Evolutionary conservation across 1,139 yeast genomes (phyloP).

Genomic region (Hansenula sp.): DNA sequence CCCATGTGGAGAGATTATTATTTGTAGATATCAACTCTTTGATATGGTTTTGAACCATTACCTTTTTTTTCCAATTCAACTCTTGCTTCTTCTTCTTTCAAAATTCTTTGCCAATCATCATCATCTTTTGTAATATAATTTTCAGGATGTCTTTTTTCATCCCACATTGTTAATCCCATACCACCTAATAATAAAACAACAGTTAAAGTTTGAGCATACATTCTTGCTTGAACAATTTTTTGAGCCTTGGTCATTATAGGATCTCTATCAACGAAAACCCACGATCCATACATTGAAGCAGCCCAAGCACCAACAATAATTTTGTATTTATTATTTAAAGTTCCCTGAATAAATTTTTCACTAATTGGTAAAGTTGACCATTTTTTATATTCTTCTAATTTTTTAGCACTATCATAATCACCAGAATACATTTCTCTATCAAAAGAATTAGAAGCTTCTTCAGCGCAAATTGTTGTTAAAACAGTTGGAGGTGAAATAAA

Average conservation of each 20-base stretch:
- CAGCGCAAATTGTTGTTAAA: slow-evolving; percentile 52
- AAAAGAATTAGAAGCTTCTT: slow-evolving; percentile 51
- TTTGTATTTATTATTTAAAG: slow-evolving; percentile 64
- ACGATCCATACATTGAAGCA: slow-evolving; percentile 78
- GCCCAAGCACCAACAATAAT: slow-evolving; percentile 83
- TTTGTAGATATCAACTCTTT: slow-evolving; percentile 23
- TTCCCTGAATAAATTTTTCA: slow-evolving; percentile 42
- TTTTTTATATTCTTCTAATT: slow-evolving; percentile 43
- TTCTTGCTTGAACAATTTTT: slow-evolving; percentile 89
- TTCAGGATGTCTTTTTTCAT: slow-evolving; percentile 46
- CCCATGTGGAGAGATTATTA: not conserved
- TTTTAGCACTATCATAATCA: slow-evolving; percentile 29
- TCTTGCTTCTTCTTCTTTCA: slow-evolving; percentile 31
- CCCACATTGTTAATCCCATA: slow-evolving; percentile 58
- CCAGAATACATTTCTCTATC: slow-evolving; percentile 45
- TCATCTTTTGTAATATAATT: slow-evolving; percentile 31
- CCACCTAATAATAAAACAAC: slow-evolving; percentile 61
- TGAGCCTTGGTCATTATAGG: slow-evolving; percentile 75
- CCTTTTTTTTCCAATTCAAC: slow-evolving; percentile 4
- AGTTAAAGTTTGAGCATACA: slow-evolving; percentile 86
- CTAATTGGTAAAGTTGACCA: slow-evolving; percentile 44
- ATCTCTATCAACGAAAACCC: slow-evolving; percentile 73
- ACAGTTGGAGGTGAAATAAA: slow-evolving; percentile 58
- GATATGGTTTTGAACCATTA: slow-evolving; percentile 2
- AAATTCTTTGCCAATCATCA: slow-evolving; percentile 38